Evolutionary conservation across 1,284 basidiomycete species (phyloP).

Genomic region (Lentinus polychrous): DNA sequence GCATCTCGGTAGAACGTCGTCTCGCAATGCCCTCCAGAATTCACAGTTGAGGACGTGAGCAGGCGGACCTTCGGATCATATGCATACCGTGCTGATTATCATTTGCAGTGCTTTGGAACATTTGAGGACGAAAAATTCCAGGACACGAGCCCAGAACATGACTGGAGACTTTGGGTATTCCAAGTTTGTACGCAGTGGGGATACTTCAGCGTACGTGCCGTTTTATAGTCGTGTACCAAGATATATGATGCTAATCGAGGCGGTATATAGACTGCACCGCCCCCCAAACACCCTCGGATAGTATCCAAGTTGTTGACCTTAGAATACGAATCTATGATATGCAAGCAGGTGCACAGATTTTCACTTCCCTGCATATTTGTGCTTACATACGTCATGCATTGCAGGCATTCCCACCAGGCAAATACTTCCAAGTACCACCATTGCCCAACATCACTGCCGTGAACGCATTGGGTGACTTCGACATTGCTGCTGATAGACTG

Average conservation of each 20-base stretch:
- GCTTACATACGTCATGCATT: background rate
- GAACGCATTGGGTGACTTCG: conserved; percentile 74
- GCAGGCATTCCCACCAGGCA: conserved; percentile 76
- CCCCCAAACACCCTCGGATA: conserved; percentile 57
- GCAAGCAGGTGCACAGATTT: conserved; percentile 46
- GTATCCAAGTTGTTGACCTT: conserved; percentile 72
- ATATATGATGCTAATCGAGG: conserved; percentile 16
- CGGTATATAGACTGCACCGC: conserved; percentile 55
- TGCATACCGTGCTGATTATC: conserved; percentile 5
- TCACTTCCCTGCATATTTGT: too few species aligned
- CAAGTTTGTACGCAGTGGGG: conserved; percentile 95
- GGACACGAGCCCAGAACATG: conserved; percentile 53
- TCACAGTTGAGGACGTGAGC: conserved; percentile 52
- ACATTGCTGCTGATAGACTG: conserved; percentile 66
- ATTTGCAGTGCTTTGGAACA: conserved; percentile 77
- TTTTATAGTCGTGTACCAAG: conserved; percentile 3
- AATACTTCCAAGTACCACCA: conserved; percentile 64
- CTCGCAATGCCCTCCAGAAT: conserved; percentile 45
- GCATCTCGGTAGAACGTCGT: conserved; percentile 48
- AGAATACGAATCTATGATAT: conserved; percentile 76
- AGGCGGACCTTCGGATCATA: background rate
- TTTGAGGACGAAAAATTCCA: conserved; percentile 64
- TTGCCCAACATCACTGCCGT: conserved; percentile 77
- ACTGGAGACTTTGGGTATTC: conserved; percentile 87
- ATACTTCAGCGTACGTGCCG: conserved; percentile 64